phyloP scores from a whole-genome alignment of 2,329 filamentous ascomycete species.

The Trichoderma oligosporum region DNA sequence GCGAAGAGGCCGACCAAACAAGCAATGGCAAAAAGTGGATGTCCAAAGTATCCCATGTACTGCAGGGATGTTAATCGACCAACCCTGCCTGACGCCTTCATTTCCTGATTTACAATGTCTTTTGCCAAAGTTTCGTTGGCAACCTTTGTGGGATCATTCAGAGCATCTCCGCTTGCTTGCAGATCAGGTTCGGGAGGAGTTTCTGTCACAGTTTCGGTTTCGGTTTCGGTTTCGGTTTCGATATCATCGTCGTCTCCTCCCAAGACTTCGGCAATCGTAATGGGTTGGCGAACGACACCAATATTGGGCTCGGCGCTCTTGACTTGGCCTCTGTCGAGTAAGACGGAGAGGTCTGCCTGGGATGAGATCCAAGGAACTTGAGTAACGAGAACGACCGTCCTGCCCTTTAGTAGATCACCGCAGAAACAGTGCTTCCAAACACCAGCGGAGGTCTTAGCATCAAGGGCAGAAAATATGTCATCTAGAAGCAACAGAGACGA shows the following conservation, averaged over 20 bases:
- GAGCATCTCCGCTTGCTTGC: slow-evolving; percentile 28
- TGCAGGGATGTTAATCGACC: slow-evolving; percentile 43
- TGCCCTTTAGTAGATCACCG: slow-evolving; percentile 48
- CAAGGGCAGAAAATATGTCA: slow-evolving; percentile 57
- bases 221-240: slow-evolving; percentile 26
- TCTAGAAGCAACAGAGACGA: slow-evolving; percentile 54
- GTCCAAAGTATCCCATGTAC: slow-evolving; percentile 51
- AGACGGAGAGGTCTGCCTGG: slow-evolving; percentile 47
- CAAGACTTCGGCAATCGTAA: slow-evolving; percentile 40
- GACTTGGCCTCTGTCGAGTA: slow-evolving; percentile 45
- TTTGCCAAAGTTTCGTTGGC: slow-evolving; percentile 36
- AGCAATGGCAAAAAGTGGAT: slow-evolving; percentile 40
- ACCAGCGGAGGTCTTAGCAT: slow-evolving; percentile 53
- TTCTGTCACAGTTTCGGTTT: slow-evolving; percentile 28
- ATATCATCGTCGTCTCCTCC: slow-evolving; percentile 31
- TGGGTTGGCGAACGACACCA: slow-evolving; percentile 43
- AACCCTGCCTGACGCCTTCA: slow-evolving; percentile 43
- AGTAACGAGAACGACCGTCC: slow-evolving; percentile 56
- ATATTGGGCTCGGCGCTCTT: slow-evolving; percentile 42
- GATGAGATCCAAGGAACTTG: slow-evolving; percentile 52
- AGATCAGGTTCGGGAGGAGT: slow-evolving; percentile 29
- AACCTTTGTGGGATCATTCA: slow-evolving; percentile 33
- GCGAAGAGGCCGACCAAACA: slow-evolving; percentile 40
- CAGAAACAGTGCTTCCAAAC: slow-evolving; percentile 58
- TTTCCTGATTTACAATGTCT: slow-evolving; percentile 47